Conservation (phyloP, 495 filamentous ascomycete species). For the Penicillium robsamsonii region DNA sequence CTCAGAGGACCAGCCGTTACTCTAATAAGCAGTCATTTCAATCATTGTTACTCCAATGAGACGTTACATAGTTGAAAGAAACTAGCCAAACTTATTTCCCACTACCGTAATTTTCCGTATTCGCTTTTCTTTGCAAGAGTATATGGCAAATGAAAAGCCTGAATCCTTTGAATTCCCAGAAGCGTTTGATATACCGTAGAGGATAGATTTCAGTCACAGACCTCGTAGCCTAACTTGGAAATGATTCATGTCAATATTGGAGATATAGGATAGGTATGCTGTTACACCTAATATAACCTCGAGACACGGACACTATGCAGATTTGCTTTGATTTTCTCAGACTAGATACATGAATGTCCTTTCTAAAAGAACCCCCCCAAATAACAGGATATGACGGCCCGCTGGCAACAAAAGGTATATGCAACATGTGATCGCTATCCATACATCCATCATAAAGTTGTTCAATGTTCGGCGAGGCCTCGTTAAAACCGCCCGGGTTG, state of each 20-base stretch:
- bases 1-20: conserved; percentile 11
- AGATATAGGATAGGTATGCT: neutral
- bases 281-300: neutral
- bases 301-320: neutral
- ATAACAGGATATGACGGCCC: neutral
- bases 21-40: neutral
- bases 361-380: neutral
- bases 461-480: conserved; percentile 6
- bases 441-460: conserved; percentile 6
- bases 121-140: neutral
- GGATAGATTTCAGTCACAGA: neutral
- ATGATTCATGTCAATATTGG: neutral
- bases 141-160: neutral
- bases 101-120: no score
- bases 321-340: neutral
- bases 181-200: neutral
- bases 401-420: conserved; percentile 10
- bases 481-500: conserved; percentile 13
- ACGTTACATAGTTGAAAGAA: no score
- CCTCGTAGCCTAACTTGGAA: neutral
- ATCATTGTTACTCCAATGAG: no score
- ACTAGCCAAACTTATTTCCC: no score
- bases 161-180: neutral
- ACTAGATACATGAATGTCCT: conserved; percentile 3
- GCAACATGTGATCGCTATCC: conserved; percentile 7